A percentile compares a stretch with the other conserved stretches of the same genome.
Evolutionary conservation across 169 alveolate species (phyloP).

Genomic region (Plasmodium adleri): DNA sequence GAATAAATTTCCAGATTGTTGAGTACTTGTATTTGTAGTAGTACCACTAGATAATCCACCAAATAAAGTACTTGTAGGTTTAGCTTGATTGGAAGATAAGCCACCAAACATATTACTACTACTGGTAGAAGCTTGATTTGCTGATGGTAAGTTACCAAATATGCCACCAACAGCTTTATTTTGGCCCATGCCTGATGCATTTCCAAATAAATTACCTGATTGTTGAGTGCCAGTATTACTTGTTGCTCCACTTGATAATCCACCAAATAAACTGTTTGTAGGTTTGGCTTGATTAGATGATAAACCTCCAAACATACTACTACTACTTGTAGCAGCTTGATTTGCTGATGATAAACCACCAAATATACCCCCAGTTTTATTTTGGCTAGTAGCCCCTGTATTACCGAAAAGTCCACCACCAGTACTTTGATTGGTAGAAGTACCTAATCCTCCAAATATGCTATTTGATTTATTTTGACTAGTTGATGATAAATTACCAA

Average conservation of each 20-base stretch:
- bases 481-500: conserved; percentile 43
- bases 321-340: conserved; percentile 16
- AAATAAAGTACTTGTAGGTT: conserved; percentile 4
- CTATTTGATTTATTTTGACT: conserved; percentile 54
- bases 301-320: conserved; percentile 38
- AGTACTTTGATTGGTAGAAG: conserved; percentile 19
- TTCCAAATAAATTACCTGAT: conserved; percentile 61
- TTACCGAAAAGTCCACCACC: conserved; percentile 48
- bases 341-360: conserved; percentile 19
- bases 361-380: conserved; percentile 49
- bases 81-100: conserved; percentile 10
- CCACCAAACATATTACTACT: conserved; percentile 27
- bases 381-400: conserved; percentile 25
- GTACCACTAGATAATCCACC: conserved; percentile 8
- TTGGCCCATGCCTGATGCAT: conserved; percentile 41
- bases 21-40: conserved; percentile 23
- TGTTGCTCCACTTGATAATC: conserved; percentile 21
- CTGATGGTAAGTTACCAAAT: conserved; percentile 30
- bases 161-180: conserved; percentile 31
- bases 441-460: conserved; percentile 48
- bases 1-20: conserved; percentile 9
- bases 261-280: conserved; percentile 28
- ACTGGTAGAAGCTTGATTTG: conserved; percentile 8
- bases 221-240: conserved; percentile 8
- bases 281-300: conserved; percentile 33